A percentile compares a stretch with the other conserved stretches of the same genome.
phyloP scores from a whole-genome alignment of 140 eudicot species.

The Cichorium intybus region DNA sequence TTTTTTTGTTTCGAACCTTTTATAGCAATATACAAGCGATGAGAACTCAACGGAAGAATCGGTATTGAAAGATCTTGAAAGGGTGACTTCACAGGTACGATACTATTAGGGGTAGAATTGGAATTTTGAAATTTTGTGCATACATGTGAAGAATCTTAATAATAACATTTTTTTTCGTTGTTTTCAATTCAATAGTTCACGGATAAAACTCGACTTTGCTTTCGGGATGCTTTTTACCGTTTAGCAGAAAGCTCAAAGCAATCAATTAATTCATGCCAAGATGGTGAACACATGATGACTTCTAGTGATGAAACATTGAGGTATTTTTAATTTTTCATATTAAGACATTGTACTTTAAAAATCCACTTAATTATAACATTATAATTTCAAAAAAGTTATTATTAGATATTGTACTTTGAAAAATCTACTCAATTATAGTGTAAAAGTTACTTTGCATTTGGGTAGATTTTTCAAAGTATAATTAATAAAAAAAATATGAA shows the following conservation, averaged over 20 bases:
- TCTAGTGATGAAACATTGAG: slow-evolving; percentile 32
- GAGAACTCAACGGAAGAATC: slow-evolving; percentile 55
- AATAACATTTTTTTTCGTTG: slow-evolving; percentile 1
- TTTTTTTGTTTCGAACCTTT: slow-evolving; percentile 11
- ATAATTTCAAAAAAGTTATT: too few species aligned
- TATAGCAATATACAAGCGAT: slow-evolving; percentile 25
- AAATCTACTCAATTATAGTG: too few species aligned
- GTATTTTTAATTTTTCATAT: slow-evolving; percentile 25
- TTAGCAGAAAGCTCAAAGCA: slow-evolving; percentile 76
- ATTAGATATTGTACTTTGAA: too few species aligned
- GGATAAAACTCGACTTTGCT: slow-evolving; percentile 61
- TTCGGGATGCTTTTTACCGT: slow-evolving; percentile 81
- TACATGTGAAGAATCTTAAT: slow-evolving; percentile 5
- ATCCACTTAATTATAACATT: too few species aligned
- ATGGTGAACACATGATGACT: slow-evolving; percentile 27
- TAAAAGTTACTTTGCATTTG: too few species aligned
- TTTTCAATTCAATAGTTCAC: slow-evolving; percentile 44
- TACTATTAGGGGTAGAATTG: slow-evolving; percentile 1
- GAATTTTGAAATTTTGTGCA: background rate
- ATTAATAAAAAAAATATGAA: too few species aligned
- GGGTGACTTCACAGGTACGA: slow-evolving; percentile 57
- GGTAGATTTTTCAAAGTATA: too few species aligned
- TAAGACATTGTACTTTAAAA: background rate
- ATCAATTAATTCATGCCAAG: slow-evolving; percentile 25
- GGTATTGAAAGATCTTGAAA: slow-evolving; percentile 51